Evolutionary conservation across 1,284 basidiomycete species (phyloP).

Genomic region (Caloboletus firmus): DNA sequence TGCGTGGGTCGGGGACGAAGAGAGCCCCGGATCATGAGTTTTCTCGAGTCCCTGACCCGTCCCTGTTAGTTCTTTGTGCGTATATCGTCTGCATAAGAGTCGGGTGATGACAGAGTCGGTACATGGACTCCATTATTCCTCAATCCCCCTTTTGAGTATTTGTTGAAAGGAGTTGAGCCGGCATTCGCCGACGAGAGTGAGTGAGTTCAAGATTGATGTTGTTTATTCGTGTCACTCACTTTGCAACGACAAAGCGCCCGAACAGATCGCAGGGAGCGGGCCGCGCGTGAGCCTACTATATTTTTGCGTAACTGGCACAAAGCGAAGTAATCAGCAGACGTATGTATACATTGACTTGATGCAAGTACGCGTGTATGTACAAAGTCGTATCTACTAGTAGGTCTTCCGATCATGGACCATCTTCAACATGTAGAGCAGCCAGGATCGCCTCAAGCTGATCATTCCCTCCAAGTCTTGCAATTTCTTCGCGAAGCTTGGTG

Average conservation of each 20-base stretch:
- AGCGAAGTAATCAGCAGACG: background rate
- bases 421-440: constrained; percentile 25
- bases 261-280: background rate
- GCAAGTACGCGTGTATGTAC: background rate
- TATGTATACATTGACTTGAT: background rate
- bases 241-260: background rate
- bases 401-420: constrained; percentile 1
- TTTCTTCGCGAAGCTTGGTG: constrained; percentile 33
- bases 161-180: background rate
- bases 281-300: background rate
- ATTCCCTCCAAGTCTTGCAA: constrained; percentile 30
- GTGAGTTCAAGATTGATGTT: too few relatives aligned
- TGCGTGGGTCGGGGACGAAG: too few relatives aligned
- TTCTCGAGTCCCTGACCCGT: background rate
- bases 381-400: background rate
- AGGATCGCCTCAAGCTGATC: constrained; percentile 31
- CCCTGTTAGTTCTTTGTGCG: rapidly evolving
- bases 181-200: background rate
- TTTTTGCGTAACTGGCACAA: background rate
- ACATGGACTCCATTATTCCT: background rate
- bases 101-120: too few relatives aligned
- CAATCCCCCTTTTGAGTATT: background rate
- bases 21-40: too few relatives aligned
- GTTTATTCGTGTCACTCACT: constrained; percentile 5
- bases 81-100: background rate